Conservation (phyloP, 73 alveolate genomes). For the Paramecium biaurelia region DNA sequence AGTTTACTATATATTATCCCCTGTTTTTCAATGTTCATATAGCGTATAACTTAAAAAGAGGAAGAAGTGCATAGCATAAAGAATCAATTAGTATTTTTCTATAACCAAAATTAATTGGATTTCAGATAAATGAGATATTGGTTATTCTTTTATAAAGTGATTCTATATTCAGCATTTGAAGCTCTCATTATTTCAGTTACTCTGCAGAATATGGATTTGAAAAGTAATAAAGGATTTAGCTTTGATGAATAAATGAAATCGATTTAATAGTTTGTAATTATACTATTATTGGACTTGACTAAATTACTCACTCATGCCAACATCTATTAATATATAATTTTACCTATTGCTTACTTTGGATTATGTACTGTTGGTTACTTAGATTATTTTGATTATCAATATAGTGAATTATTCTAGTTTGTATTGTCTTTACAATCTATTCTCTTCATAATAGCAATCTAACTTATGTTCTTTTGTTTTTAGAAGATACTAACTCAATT, state of each 20-base stretch:
- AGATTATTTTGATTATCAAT: background rate
- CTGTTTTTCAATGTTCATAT: background rate
- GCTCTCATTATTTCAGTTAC: background rate
- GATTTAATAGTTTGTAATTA: background rate
- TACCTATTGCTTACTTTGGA: background rate
- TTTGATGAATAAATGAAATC: background rate
- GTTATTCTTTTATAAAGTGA: constrained; percentile 7
- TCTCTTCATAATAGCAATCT: background rate
- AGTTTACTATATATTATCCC: background rate
- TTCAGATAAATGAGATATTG: constrained; percentile 31
- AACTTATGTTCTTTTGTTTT: background rate
- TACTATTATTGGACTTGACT: background rate
- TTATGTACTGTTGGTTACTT: background rate
- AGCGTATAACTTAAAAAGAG: background rate
- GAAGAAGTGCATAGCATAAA: background rate
- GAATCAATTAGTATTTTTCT: background rate
- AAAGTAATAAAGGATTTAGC: background rate
- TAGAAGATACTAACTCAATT: background rate
- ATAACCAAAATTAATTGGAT: background rate
- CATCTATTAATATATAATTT: background rate
- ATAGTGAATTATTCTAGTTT: background rate
- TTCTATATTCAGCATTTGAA: background rate
- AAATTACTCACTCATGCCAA: background rate
- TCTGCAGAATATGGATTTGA: background rate
- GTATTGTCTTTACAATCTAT: background rate